A percentile compares a stretch with the other conserved stretches of the same genome.
Evolutionary conservation across 2,329 filamentous ascomycete species (phyloP).

Genomic region (Lachnellula suecica): DNA sequence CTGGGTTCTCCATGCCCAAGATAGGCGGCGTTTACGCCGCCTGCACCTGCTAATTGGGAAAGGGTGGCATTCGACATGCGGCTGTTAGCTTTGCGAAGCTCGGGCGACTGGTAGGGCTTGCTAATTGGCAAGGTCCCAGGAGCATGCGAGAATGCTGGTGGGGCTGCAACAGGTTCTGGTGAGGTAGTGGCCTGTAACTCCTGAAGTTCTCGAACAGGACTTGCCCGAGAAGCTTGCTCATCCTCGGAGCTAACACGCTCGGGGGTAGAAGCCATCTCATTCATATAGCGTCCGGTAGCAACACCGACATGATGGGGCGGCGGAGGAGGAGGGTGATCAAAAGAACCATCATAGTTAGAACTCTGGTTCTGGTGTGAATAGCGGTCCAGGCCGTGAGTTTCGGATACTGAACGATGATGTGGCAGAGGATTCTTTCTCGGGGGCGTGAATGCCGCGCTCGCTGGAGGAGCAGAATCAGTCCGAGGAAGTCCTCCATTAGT

Average conservation of each 20-base stretch:
- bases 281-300: conserved; percentile 33
- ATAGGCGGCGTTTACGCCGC: conserved; percentile 42
- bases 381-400: conserved; percentile 28
- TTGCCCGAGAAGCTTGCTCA: conserved; percentile 40
- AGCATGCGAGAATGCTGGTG: conserved; percentile 77
- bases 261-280: conserved; percentile 46
- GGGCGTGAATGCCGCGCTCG: conserved; percentile 23
- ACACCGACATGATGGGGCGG: conserved; percentile 26
- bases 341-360: conserved; percentile 25
- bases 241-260: conserved; percentile 59
- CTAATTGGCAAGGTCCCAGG: conserved; percentile 69
- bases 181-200: conserved; percentile 54
- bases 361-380: conserved; percentile 21
- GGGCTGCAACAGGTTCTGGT: conserved; percentile 73
- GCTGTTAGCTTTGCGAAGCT: conserved; percentile 77
- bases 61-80: conserved; percentile 82
- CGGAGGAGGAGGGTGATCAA: conserved; percentile 24
- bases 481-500: conserved; percentile 30
- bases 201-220: conserved; percentile 51
- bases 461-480: conserved; percentile 50
- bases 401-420: conserved; percentile 33
- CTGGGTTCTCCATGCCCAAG: conserved; percentile 39
- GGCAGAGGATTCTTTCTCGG: conserved; percentile 6
- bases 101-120: conserved; percentile 71
- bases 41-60: conserved; percentile 73